These are phyloP conservation scores for Cryphonectria nitschkei DNA, from an alignment of 2,329 filamentous ascomycete genomes.

Conservation along the genomic window DNA sequence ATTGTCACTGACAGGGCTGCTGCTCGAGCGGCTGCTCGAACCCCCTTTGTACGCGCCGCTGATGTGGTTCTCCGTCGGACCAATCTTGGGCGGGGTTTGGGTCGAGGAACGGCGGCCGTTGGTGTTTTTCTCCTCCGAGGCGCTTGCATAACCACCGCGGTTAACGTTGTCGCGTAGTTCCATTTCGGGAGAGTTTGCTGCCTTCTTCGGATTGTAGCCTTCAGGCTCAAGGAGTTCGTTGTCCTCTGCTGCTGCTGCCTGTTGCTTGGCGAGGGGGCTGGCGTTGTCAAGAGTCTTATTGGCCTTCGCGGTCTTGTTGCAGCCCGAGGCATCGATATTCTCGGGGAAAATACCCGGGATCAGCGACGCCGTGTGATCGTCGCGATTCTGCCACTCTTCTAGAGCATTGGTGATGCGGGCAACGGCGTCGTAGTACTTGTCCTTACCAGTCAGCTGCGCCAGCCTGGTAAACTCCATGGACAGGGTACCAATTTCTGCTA, in stretches of 20 bases:
- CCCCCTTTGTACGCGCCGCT: not conserved
- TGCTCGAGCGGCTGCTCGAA: not conserved
- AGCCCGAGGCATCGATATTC: conserved; percentile 77
- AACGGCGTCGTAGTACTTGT: conserved; percentile 88
- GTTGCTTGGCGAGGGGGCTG: conserved; percentile 42
- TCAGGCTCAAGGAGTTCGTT: conserved; percentile 33
- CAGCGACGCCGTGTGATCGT: conserved; percentile 52
- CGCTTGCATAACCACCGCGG: conserved; percentile 22
- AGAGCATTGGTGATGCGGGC: conserved; percentile 83
- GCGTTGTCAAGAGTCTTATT: conserved; percentile 32
- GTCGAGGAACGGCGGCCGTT: conserved; percentile 9
- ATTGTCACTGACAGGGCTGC: not conserved
- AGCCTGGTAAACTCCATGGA: conserved; percentile 88
- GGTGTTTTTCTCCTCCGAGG: conserved; percentile 19
- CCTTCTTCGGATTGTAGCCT: conserved; percentile 36
- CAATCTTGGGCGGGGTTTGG: not conserved
- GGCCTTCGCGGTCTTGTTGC: conserved; percentile 59
- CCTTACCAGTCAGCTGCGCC: conserved; percentile 79
- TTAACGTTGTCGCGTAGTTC: conserved; percentile 1
- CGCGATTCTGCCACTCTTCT: conserved; percentile 69
- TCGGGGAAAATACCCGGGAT: conserved; percentile 83
- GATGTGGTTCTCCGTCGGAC: not conserved
- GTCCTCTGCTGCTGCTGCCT: conserved; percentile 36
- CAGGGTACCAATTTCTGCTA: conserved; percentile 78
- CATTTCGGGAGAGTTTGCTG: not conserved